A percentile compares a stretch with the other conserved stretches of the same genome.
These are phyloP conservation scores for Xylaria sp. DNA, from an alignment of 2,329 filamentous ascomycete genomes.

Conservation along the genomic window DNA sequence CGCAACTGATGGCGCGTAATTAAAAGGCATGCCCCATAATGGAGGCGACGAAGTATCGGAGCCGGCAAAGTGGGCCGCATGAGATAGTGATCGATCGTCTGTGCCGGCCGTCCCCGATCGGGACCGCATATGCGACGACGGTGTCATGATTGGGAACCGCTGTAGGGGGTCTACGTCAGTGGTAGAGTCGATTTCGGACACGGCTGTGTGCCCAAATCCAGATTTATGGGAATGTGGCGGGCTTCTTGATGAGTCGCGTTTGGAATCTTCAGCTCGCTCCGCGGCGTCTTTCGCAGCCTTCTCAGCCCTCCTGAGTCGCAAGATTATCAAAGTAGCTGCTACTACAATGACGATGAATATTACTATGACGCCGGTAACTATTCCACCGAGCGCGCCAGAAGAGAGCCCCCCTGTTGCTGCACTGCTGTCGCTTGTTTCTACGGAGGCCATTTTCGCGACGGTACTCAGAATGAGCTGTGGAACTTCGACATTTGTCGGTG, in stretches of 20 bases:
- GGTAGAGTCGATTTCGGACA: constrained; percentile 51
- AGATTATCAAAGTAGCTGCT: constrained; percentile 55
- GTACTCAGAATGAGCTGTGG: constrained; percentile 53
- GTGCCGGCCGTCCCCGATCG: constrained; percentile 32
- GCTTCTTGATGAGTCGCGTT: constrained; percentile 42
- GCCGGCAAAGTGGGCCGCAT: constrained; percentile 28
- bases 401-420: constrained; percentile 44
- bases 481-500: constrained; percentile 37
- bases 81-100: constrained; percentile 26
- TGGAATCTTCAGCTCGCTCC: constrained; percentile 44
- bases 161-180: constrained; percentile 50
- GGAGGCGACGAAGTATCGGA: constrained; percentile 35
- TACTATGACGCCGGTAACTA: constrained; percentile 56
- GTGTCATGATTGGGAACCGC: constrained; percentile 34
- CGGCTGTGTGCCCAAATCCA: constrained; percentile 45
- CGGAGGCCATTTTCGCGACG: constrained; percentile 48
- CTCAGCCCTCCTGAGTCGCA: constrained; percentile 55
- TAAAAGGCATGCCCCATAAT: constrained; percentile 29
- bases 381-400: constrained; percentile 54
- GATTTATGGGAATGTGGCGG: constrained; percentile 45
- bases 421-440: constrained; percentile 33
- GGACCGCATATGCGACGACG: constrained; percentile 28
- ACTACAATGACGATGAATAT: constrained; percentile 55
- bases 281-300: constrained; percentile 44
- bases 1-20: constrained; percentile 25